Evolutionary conservation across 2,329 filamentous ascomycete genomes (phyloP), one percentile per base, ranked within the genome.

Genomic region (Nemania serpens): DNA sequence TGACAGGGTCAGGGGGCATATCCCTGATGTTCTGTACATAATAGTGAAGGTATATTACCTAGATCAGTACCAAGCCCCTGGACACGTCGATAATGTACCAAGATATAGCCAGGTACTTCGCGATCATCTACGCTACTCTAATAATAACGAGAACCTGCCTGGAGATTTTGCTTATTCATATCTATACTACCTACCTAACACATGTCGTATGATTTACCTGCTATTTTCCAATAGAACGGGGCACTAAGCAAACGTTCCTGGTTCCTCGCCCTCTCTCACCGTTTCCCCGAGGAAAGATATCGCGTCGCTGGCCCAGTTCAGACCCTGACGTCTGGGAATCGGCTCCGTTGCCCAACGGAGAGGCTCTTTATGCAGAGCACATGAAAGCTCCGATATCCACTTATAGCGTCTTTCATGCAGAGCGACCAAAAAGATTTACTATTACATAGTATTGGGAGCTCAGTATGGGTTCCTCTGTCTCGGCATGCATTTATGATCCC

Each of bases 311-410:
- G 45, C 45, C 45, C 45, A 47, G 45, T 33, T 22, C 25, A 33
- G 45, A 17, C 22, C 22, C 25, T 29, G 36, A 39, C 11, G 11
- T 39, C 36, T 39, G 5, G 50, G 12, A n/a, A 41, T 52, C 48
- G 42, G 36, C 42, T 18, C 33, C 25, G 36, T 10, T 39, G 36
- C 11, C 15, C 11, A 42, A 34, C 51, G 37, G 10, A 45, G 22
- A 51, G 36, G 41, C 39, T 33, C 45, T 47, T 34, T 33, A 25
- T 47, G 45, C 45, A 33, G 45, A 29, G 45, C 45, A 47, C 45
- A 33, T 33, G 37, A 55, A 61, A 39, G n/a, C n/a, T 22, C 47
- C 54, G 39, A 50, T 39, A 41, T 57, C 53, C 43, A 50, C 53
- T 37, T 47, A 22, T 22, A 47, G 45, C 12, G n/a, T 13, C 15